These are phyloP conservation scores for Albophoma yamanashiensis DNA, from an alignment of 2,329 filamentous ascomycete genomes.

Conservation along the genomic window DNA sequence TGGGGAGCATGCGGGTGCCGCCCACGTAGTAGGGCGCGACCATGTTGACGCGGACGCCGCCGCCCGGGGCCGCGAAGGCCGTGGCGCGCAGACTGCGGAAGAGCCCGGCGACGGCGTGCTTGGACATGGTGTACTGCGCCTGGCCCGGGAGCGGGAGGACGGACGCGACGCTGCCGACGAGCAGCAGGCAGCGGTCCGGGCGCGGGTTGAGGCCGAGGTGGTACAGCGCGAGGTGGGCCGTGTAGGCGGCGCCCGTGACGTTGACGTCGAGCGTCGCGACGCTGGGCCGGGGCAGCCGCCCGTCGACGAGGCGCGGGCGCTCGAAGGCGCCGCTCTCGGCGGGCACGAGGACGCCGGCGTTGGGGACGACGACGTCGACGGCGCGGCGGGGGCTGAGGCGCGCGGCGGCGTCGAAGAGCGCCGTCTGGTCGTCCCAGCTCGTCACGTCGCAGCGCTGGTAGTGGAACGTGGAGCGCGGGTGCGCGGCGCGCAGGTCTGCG, in stretches of 20 bases:
- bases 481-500: slow-evolving; percentile 32
- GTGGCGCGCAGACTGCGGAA: slow-evolving; percentile 47
- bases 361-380: slow-evolving; percentile 55
- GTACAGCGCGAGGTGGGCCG: slow-evolving; percentile 51
- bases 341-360: slow-evolving; percentile 47
- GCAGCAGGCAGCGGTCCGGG: slow-evolving; percentile 46
- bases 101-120: slow-evolving; percentile 56
- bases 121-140: slow-evolving; percentile 47
- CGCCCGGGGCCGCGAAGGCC: slow-evolving; percentile 17
- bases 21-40: slow-evolving; percentile 57
- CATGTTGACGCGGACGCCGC: slow-evolving; percentile 47
- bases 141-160: slow-evolving; percentile 31
- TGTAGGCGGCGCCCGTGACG: slow-evolving; percentile 53
- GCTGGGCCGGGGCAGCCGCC: slow-evolving; percentile 30
- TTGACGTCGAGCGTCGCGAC: slow-evolving; percentile 51
- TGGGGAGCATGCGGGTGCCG: slow-evolving; percentile 44
- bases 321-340: slow-evolving; percentile 30
- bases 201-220: slow-evolving; percentile 12
- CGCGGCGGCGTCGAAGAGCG: slow-evolving; percentile 49
- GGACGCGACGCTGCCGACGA: slow-evolving; percentile 53
- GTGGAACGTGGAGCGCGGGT: slow-evolving; percentile 32
- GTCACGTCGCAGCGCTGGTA: slow-evolving; percentile 56
- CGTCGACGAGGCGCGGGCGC: slow-evolving; percentile 30
- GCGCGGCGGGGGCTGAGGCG: slow-evolving; percentile 40
- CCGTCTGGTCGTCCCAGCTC: slow-evolving; percentile 51